Evolutionary conservation across 768 basidiomycete genomes (phyloP), one percentile per base, ranked within the genome.

Genomic region (Gyrodon lividus): DNA sequence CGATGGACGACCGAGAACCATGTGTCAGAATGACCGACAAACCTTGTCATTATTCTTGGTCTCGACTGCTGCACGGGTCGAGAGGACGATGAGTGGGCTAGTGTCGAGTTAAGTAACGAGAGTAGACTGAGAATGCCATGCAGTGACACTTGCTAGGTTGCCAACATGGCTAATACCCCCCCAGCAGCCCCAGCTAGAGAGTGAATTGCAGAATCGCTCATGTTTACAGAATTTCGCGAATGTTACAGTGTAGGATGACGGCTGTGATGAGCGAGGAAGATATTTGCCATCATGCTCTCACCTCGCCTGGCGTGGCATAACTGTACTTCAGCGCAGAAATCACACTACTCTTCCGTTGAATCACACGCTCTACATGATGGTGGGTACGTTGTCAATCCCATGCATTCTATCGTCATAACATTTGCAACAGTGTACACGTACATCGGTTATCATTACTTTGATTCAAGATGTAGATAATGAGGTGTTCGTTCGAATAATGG

Each of bases 41-140:
- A 89, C 92, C 78, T 91, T 87, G 54, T 83, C 72, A 56, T 88
- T 81, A 42, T 79, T 85, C 73, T 86, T 90, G 0, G 87, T 86
- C 58, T 92, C 87, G 4, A 98, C 92, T 6, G 95, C 96, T 3
- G 93, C 92, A 43, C 95, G 82, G 2, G 96, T 98, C 7, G 92
- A 95, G 37, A 98, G 72, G 66, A 93, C 89, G 53, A 97, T 84
- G 31, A 99, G 78, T 6, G 97, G 97, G 64, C 93, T 97, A 51
- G 39, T 16, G 16, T 34, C 37, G 38, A 51, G 31, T 31, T 35
- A 35, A 43, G 55, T 31, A 61, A 48, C 38, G 33, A 53, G 28
- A 34, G 35, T 0, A 37, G 16, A 6, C 30, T 13, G 19, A 20
- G 3, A 28, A n/a, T 12, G 33, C 37, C 22, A 31, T 6, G 48